These are phyloP conservation scores for Didymella sp. DNA, from an alignment of 2,329 filamentous ascomycete species.

Conservation along the genomic window DNA sequence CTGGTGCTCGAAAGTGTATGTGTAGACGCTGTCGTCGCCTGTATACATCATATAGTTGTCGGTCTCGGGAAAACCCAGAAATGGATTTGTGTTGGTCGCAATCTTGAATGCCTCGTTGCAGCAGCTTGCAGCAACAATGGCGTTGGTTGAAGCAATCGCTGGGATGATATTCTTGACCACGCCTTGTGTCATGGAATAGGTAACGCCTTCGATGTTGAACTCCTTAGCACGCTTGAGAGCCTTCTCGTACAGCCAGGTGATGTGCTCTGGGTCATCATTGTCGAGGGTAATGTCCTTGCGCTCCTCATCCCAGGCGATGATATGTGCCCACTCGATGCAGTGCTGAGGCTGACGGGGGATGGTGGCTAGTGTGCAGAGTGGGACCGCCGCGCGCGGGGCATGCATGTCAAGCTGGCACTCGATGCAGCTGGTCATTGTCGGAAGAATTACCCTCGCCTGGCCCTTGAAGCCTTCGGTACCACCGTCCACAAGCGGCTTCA, in stretches of 20 bases:
- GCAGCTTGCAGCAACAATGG: constrained; percentile 92
- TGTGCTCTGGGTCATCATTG: constrained; percentile 95
- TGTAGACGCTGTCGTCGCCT: constrained; percentile 94
- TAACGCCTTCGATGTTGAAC: constrained; percentile 90
- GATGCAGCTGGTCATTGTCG: constrained; percentile 92
- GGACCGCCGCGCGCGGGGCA: constrained; percentile 93
- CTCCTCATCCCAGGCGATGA: constrained; percentile 90
- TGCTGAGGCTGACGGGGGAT: constrained; percentile 97
- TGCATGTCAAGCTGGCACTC: constrained; percentile 99
- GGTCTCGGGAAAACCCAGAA: constrained; percentile 75
- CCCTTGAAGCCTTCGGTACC: constrained; percentile 99
- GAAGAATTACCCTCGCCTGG: constrained; percentile 89
- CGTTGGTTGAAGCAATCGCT: constrained; percentile 96
- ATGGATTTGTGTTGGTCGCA: constrained; percentile 80
- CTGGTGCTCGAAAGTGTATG: constrained; percentile 94
- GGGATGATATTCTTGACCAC: constrained; percentile 99
- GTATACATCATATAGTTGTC: constrained; percentile 98
- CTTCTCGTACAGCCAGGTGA: constrained; percentile 93
- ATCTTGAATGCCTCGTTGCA: constrained; percentile 98
- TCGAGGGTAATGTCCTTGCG: constrained; percentile 79
- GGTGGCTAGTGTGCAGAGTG: constrained; percentile 92
- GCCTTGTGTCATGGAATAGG: constrained; percentile 93
- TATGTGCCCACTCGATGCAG: constrained; percentile 98
- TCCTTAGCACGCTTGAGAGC: constrained; percentile 81
- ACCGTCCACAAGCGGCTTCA: constrained; percentile 95